Evolutionary conservation across 495 filamentous ascomycete genomes (phyloP), one percentile per base, ranked within the genome.

Genomic region (Polyplosphaeria fusca): DNA sequence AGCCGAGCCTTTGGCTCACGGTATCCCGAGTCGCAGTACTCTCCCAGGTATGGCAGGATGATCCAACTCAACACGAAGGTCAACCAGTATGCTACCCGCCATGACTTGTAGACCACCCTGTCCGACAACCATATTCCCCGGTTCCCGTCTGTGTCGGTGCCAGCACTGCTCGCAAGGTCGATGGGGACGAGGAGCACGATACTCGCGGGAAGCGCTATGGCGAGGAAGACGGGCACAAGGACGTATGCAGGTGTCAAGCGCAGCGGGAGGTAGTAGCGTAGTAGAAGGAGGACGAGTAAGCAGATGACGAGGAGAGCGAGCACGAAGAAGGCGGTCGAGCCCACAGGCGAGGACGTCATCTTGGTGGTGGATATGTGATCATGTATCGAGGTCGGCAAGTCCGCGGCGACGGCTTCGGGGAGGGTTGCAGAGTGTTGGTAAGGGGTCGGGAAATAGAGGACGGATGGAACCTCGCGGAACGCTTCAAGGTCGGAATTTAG

Each of bases 121-220:
- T 85, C 77, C 5, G 88, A 84, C 16, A 84, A 68, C 81, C 81
- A 84, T 46, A 86, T 83, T 23, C 83, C 83, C 58, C 82, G 82
- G 20, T 82, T 79, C 3, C 78, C 81, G 14, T 73, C 78, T 55
- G 86, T 84, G 59, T 90, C 83, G 35, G 77, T 77, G 50, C 83
- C 80, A 16, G 86, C 82, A 66, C 81, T 91, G 2, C 91, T 95
- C 2, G 93, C 89, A 58, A 98, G 81, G 73, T 98, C 93, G 63
- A 98, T 96, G 3, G 93, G 93, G 0, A 98, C 91, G 19, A 98
- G 79, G 18, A 98, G 77, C n/a, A 96, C 85, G 61, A 96, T 91
- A 70, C 87, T 92, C 48, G 89, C 88, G 12, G 93, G 94, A 19
- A 98, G 84, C 45, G 89, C 88, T 68, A 98, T 77, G 26, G 91